Evolutionary conservation across 2,329 filamentous ascomycete species (phyloP).

Genomic region (Fusarium sp.): DNA sequence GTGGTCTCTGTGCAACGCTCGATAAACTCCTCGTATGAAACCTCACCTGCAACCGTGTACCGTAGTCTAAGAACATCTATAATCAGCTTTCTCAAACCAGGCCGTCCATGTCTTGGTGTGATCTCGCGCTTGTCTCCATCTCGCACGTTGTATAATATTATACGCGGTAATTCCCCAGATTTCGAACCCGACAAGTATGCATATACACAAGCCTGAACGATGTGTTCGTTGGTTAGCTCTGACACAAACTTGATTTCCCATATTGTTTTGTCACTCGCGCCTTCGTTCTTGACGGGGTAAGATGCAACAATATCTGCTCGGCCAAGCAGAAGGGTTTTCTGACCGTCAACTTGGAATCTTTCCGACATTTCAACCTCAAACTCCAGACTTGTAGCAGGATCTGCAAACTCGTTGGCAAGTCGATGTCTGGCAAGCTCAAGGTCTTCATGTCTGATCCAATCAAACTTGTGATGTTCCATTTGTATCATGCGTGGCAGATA

Average conservation of each 20-base stretch:
- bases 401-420: constrained; percentile 29
- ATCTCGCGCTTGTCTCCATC: constrained; percentile 46
- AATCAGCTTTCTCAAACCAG: constrained; percentile 26
- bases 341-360: not conserved
- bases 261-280: constrained; percentile 14
- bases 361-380: constrained; percentile 18
- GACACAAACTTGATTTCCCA: constrained; percentile 51
- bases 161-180: constrained; percentile 24
- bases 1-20: constrained; percentile 9
- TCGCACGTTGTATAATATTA: constrained; percentile 47
- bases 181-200: constrained; percentile 36
- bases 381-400: not conserved
- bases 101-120: constrained; percentile 7
- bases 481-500: constrained; percentile 45
- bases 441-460: constrained; percentile 44
- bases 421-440: constrained; percentile 38
- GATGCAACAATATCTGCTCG: constrained; percentile 27
- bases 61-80: constrained; percentile 36
- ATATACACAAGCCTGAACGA: constrained; percentile 46
- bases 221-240: constrained; percentile 41
- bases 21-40: constrained; percentile 30
- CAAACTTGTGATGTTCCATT: constrained; percentile 44
- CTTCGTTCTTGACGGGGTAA: not conserved
- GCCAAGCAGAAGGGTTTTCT: constrained; percentile 14
- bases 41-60: constrained; percentile 21